These are phyloP conservation scores for Aureobasidium sp. DNA, from an alignment of 2,329 filamentous ascomycete species.

Conservation along the genomic window DNA sequence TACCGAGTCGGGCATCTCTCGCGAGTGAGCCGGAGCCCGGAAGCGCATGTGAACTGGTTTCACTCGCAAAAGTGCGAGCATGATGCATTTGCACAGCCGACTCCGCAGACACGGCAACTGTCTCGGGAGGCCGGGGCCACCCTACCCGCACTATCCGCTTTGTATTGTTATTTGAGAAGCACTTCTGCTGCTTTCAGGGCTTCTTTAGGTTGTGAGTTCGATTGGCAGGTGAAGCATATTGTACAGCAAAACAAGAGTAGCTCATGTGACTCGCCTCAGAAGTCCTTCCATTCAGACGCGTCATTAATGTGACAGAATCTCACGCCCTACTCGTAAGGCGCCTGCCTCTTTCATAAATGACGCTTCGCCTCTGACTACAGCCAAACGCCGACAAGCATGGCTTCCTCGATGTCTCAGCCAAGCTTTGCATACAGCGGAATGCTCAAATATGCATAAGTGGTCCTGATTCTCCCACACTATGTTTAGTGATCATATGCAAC, in stretches of 20 bases:
- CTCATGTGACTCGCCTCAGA: neutral
- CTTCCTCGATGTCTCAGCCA: neutral
- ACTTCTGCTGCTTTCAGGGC: neutral
- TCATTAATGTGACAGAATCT: neutral
- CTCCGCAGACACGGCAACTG: slow-evolving; percentile 3
- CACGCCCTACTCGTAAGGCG: neutral
- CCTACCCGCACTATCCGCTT: neutral
- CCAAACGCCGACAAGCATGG: neutral
- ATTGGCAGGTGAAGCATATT: neutral
- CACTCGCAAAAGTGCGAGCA: neutral
- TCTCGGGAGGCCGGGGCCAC: neutral
- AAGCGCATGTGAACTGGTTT: slow-evolving; percentile 10
- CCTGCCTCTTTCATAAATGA: neutral
- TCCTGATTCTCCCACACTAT: neutral
- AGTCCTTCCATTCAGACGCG: neutral
- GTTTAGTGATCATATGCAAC: neutral
- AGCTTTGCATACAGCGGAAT: neutral
- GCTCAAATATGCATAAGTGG: neutral
- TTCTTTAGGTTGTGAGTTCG: neutral
- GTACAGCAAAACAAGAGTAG: neutral
- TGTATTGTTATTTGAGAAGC: neutral
- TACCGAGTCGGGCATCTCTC: slow-evolving; percentile 9
- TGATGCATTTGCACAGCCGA: slow-evolving; percentile 5
- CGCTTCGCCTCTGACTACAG: neutral
- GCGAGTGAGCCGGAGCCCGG: neutral